These are phyloP conservation scores for Saccharomyces hybrid DNA, from an alignment of 1,139 yeast genomes.

Conservation along the genomic window DNA sequence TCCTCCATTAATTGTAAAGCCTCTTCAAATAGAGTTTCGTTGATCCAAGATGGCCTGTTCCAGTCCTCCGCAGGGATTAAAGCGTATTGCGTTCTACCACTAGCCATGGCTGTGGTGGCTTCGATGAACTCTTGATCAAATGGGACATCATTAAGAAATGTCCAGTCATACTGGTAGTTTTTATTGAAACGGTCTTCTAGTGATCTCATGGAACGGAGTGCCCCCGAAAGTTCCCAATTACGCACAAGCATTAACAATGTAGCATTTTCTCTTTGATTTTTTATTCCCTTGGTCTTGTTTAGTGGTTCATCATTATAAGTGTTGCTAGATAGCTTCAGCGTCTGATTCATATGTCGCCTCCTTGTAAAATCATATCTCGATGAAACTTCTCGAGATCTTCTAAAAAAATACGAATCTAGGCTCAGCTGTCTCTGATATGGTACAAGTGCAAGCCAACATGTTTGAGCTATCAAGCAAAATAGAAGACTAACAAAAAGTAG, in stretches of 20 bases:
- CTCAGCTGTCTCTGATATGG: neutral
- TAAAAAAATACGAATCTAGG: slow-evolving; percentile 3
- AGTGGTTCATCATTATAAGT: slow-evolving; percentile 9
- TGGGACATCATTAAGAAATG: slow-evolving; percentile 74
- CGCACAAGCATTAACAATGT: slow-evolving; percentile 64
- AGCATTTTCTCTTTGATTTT: slow-evolving; percentile 20
- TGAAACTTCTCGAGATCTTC: slow-evolving; percentile 9
- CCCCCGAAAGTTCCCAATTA: slow-evolving; percentile 56
- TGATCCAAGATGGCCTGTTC: slow-evolving; percentile 54
- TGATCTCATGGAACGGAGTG: slow-evolving; percentile 35
- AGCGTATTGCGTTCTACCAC: slow-evolving; percentile 69
- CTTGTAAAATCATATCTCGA: slow-evolving; percentile 10
- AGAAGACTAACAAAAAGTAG: neutral
- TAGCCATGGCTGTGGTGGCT: slow-evolving; percentile 65
- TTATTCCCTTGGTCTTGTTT: neutral
- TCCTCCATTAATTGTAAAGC: slow-evolving; percentile 48
- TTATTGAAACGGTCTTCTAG: slow-evolving; percentile 63
- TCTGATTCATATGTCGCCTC: slow-evolving; percentile 8
- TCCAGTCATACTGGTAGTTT: slow-evolving; percentile 75
- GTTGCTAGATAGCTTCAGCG: slow-evolving; percentile 14
- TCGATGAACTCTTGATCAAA: slow-evolving; percentile 60
- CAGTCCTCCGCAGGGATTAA: slow-evolving; percentile 58
- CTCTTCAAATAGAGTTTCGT: slow-evolving; percentile 35
- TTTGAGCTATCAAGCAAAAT: neutral
- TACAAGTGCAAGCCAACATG: neutral